These are phyloP conservation scores for Porcisia deanei DNA, from an alignment of 208 protist species.

Conservation along the genomic window DNA sequence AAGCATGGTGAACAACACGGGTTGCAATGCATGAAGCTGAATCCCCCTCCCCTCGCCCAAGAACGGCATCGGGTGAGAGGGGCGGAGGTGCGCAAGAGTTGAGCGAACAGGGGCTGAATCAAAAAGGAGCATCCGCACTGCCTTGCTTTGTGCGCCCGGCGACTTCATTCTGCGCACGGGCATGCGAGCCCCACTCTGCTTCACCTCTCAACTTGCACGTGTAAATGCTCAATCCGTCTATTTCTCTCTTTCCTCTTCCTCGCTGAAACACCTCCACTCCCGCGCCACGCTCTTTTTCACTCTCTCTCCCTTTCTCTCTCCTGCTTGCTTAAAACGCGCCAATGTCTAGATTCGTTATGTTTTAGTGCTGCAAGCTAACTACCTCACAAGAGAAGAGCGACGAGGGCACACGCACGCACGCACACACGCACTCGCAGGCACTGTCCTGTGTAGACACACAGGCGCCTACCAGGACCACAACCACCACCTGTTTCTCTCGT, in stretches of 20 bases:
- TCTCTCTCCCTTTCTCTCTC: neutral
- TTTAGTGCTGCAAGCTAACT: neutral
- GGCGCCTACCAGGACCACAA: neutral
- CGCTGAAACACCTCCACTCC: neutral
- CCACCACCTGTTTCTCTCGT: too few species aligned
- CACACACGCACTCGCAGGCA: neutral
- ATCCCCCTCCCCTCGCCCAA: neutral
- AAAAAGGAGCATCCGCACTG: neutral
- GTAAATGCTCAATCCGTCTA: neutral
- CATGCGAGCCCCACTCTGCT: neutral
- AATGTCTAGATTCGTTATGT: neutral
- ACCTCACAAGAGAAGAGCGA: neutral
- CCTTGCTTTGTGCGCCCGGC: neutral
- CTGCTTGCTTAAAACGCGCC: neutral
- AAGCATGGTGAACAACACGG: neutral
- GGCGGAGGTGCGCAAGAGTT: neutral
- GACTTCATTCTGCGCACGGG: neutral
- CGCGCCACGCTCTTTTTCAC: neutral
- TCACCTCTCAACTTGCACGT: neutral
- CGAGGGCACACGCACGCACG: neutral
- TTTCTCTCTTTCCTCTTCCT: neutral
- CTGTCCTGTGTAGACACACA: neutral
- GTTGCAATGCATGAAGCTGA: neutral
- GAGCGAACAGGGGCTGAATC: neutral
- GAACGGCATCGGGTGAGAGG: neutral